Base-by-base conservation (phyloP, 2,329 filamentous ascomycete genomes). In the Calonectria hongkongensis region DNA sequence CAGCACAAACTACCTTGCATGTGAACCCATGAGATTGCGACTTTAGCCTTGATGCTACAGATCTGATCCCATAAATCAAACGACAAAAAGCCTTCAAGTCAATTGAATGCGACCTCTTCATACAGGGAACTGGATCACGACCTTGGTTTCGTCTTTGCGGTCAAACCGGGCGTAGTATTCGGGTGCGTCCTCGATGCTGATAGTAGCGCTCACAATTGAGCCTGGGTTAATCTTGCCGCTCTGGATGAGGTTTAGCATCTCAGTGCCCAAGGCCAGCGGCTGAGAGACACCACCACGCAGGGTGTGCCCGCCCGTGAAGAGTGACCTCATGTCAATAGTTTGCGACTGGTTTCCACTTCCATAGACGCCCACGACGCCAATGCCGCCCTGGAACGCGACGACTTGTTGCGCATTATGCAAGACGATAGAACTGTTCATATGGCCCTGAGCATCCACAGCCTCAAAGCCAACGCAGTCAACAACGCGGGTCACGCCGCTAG, bases 381-480 rank as follows among this genome's bases (percentile, higher is more conserved):
- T 48, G 45, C 45, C 45, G 45, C 45, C 45, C 45, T 48, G 45
- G 45, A 6, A 48, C 2, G 45, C 45, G 45, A 48, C 45, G 7
- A 48, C n/a, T 48, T 48, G 45, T 48, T 48, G 45, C 45, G 45
- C 45, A 48, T 48, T 48, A 25, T 13, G 45, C 45, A 48, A 25
- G 45, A 48, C 45, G 5, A 48, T 48, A 1, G 45, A 48, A 48
- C 45, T 48, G 45, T 48, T 48, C 45, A 48, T 48, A 47, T 63
- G 36, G 21, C 58, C 36, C 45, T 43, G n/a, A 7, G 45, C 45
- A 48, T 48, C 45, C n/a, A 48, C 45, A 12, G 45, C 45, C 5
- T 48, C 45, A 12, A 27, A 63, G n/a, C 58, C 58, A 28, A 63
- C 58, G 9, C 58, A 63, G n/a, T 63, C 58, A 16, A 63, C 39